phyloP scores from a whole-genome alignment of 2,329 filamentous ascomycete species.

The Ophiostoma tasmaniense region DNA sequence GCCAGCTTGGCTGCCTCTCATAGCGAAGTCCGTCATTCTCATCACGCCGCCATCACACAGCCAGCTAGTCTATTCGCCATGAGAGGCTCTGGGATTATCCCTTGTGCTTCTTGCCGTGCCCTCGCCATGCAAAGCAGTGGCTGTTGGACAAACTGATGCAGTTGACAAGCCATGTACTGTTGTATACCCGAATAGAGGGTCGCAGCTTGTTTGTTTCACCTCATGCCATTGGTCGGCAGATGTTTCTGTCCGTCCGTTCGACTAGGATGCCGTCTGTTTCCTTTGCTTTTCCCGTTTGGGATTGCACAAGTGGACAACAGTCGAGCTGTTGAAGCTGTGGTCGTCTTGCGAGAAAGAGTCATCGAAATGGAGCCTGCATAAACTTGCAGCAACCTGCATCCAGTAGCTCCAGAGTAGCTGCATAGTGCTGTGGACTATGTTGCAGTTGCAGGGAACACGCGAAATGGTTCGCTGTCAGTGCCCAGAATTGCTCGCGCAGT shows the following conservation, averaged over 20 bases:
- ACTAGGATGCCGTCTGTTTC: neutral
- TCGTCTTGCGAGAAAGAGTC: neutral
- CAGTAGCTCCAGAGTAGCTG: conserved; percentile 17
- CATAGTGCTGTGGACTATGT: conserved; percentile 14
- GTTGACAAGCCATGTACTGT: neutral
- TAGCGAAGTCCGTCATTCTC: neutral
- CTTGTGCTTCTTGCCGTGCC: neutral
- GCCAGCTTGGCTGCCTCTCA: neutral
- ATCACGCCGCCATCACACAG: conserved; percentile 13
- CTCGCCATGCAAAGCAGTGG: conserved; percentile 2
- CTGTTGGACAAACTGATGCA: conserved; percentile 15
- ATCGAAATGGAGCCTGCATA: neutral
- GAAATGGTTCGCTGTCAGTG: conserved; percentile 27
- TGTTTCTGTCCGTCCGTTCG: neutral
- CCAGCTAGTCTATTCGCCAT: neutral
- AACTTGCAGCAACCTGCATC: conserved; percentile 7
- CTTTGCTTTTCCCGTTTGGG: neutral
- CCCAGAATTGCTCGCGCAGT: conserved; percentile 11
- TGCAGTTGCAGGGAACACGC: conserved; percentile 17
- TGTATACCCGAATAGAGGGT: conserved; percentile 6
- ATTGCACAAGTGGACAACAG: neutral
- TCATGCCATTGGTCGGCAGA: conserved; percentile 16
- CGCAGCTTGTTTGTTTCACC: conserved; percentile 17
- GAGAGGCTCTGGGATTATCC: neutral
- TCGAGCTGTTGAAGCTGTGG: neutral